A percentile compares a stretch with the other conserved stretches of the same genome.
phyloP scores from a whole-genome alignment of 106 monocot species.

The Chionographis japonica region DNA sequence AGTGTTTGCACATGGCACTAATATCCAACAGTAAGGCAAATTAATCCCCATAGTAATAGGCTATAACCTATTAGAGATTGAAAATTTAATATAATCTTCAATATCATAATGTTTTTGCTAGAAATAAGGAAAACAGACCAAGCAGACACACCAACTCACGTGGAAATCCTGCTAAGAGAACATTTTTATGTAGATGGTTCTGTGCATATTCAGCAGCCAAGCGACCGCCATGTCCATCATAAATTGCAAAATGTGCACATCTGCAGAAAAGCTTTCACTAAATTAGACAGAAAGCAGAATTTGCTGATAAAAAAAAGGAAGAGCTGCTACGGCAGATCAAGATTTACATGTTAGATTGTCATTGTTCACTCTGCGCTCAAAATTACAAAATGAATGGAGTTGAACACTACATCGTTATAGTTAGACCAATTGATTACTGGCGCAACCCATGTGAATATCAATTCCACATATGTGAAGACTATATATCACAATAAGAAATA shows the following conservation, averaged over 20 bases:
- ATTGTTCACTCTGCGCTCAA: too few species aligned
- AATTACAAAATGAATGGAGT: too few species aligned
- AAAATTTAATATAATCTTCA: neutral
- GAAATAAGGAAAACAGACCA: constrained; percentile 19
- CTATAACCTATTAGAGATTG: too few species aligned
- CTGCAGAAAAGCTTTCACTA: constrained; percentile 20
- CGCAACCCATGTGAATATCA: too few species aligned
- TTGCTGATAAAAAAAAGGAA: neutral
- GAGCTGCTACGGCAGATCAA: too few species aligned
- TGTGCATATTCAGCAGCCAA: constrained; percentile 79
- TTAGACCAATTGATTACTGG: too few species aligned
- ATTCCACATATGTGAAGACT: too few species aligned
- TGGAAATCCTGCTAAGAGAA: constrained; percentile 90
- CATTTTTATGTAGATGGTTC: constrained; percentile 71
- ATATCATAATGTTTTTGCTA: neutral
- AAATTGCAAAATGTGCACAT: constrained; percentile 92
- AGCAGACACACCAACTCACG: constrained; percentile 97
- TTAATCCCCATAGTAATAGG: too few species aligned
- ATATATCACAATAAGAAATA: too few species aligned
- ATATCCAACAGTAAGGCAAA: too few species aligned
- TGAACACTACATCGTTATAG: too few species aligned
- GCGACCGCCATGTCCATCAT: constrained; percentile 91
- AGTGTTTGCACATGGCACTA: too few species aligned
- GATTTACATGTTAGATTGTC: neutral
- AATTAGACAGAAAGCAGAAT: neutral